Base-by-base conservation (phyloP, 1,139 yeast genomes). In the Sugiyamaella pinicola region DNA sequence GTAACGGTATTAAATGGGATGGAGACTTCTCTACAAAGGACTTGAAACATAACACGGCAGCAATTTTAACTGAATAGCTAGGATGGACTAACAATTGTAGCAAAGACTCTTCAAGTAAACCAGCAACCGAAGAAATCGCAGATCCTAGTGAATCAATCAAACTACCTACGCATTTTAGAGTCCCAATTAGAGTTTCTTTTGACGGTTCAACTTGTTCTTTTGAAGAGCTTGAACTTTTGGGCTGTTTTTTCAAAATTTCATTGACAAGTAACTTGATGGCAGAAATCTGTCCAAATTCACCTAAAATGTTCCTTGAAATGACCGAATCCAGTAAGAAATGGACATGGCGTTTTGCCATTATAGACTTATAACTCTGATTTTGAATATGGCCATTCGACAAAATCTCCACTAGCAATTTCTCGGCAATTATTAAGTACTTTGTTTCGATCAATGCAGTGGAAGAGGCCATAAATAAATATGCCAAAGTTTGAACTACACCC, bases 221-320 rank as follows among this genome's bases (percentile, higher is more conserved):
- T 31, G 55, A 46, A 24, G 8, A 56, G 12, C 31, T 55, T 22
- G 19, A 24, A 9, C 28, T 24, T 43, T 43, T 31, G 7, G 64
- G 66, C 38, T 62, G 63, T 45, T 63, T 63, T 28, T 59, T 63
- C 24, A 69, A 53, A 35, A 68, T 57, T n/a, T 68, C 67, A 43
- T 58, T 60, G 5, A 60, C 56, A 10, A 70, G 55, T 10, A 59
- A 38, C 45, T 63, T 64, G n/a, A 63, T 49, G 1, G 69, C 69
- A 3, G 61, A 47, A 22, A 67, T 46, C 51, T 68, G 69, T 4
- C 71, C 71, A 37, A 60, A 55, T 49, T 70, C 74, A 12, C 72
- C 73, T 19, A 69, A 59, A 22, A 66, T 43, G 43, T 64, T 63
- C 19, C 51, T 55, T 2, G 67, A 63, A 19, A 70, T 55, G 10